Evolutionary conservation across 73 alveolate genomes (phyloP).

Genomic region (Symbiodinium pilosum): DNA sequence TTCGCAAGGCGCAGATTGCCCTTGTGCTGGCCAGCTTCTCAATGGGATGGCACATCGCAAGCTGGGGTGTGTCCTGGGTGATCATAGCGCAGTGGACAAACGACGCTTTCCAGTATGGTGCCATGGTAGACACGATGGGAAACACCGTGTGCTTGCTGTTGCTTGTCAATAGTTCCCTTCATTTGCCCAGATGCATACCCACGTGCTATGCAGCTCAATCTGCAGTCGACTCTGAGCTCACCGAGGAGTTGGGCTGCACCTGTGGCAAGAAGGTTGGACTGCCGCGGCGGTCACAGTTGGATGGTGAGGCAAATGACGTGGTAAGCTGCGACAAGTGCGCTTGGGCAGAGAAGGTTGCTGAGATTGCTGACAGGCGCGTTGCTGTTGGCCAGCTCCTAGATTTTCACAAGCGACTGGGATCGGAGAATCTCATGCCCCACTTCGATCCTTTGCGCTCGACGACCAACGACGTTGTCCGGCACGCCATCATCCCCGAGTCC

Average conservation of each 20-base stretch:
- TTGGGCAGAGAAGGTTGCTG: constrained; percentile 37
- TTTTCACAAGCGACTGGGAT: constrained; percentile 13
- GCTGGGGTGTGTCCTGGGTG: background rate
- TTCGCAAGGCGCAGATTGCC: background rate
- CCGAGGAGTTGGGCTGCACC: background rate
- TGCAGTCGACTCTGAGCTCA: no score
- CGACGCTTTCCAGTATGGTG: background rate
- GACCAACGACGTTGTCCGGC: background rate
- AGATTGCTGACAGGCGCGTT: constrained; percentile 14
- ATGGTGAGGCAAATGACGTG: no score
- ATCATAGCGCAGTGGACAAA: background rate
- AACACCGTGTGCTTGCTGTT: background rate
- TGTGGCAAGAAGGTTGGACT: background rate
- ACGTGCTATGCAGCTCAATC: no score
- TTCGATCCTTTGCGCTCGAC: background rate
- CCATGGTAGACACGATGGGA: constrained; percentile 13
- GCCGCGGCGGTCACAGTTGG: no score
- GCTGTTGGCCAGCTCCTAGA: background rate
- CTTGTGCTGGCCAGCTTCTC: background rate
- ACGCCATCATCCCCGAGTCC: constrained; percentile 16
- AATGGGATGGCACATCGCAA: background rate
- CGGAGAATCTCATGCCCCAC: background rate
- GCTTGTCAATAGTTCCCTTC: background rate
- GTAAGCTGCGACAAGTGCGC: background rate
- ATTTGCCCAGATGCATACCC: background rate